phyloP scores from a whole-genome alignment of 371 early-diverging fungal species.

The Apophysomyces trapeziformis region DNA sequence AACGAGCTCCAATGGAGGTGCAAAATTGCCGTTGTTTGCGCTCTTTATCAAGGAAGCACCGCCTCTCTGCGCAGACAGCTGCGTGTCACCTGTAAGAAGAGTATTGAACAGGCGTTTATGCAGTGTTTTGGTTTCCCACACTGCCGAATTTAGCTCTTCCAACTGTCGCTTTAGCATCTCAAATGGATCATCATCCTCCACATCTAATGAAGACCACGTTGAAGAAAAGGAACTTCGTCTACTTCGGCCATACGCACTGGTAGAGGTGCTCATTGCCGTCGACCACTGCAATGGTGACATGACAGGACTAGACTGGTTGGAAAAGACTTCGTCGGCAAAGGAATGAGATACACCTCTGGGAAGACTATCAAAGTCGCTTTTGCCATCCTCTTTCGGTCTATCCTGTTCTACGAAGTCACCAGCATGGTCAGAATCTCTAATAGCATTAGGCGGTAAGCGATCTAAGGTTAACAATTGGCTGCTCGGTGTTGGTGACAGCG shows the following conservation, averaged over 20 bases:
- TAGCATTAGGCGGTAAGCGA: conserved; percentile 6
- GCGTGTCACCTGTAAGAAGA: conserved; percentile 18
- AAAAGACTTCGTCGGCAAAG: conserved; percentile 20
- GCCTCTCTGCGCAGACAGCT: background rate
- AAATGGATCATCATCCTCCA: conserved; percentile 20
- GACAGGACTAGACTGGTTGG: conserved; percentile 30
- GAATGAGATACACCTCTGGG: conserved; percentile 21
- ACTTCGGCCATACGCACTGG: conserved; percentile 14
- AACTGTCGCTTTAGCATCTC: conserved; percentile 21
- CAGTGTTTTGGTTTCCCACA: conserved; percentile 26
- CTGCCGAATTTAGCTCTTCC: conserved; percentile 21
- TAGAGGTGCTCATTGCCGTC: conserved; percentile 17
- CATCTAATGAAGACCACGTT: conserved; percentile 8
- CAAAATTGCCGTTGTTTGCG: conserved; percentile 9
- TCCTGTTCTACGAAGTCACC: background rate
- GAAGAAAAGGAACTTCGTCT: conserved; percentile 21
- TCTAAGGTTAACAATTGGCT: conserved; percentile 33
- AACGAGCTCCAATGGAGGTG: conserved; percentile 28
- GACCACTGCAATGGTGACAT: conserved; percentile 41
- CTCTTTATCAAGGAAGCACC: background rate
- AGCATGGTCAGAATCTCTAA: background rate
- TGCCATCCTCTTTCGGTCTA: background rate
- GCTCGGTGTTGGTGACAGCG: conserved; percentile 13
- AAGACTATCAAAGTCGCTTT: conserved; percentile 1
- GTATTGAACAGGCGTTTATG: conserved; percentile 24